phyloP scores from a whole-genome alignment of 2,329 filamentous ascomycete genomes.

The Verticillium nonalfalfae region DNA sequence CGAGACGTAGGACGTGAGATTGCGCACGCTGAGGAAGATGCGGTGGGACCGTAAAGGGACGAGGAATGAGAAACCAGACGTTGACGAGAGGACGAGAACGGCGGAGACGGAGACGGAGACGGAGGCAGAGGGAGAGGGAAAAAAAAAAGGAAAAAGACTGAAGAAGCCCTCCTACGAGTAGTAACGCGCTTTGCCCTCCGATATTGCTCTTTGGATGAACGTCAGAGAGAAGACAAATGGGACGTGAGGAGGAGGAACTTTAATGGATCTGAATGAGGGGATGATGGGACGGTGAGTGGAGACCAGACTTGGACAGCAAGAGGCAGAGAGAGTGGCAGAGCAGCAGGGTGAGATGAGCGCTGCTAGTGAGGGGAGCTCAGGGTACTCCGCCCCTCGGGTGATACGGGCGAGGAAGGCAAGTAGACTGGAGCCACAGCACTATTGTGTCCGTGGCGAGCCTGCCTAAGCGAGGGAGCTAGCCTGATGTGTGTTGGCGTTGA shows the following conservation, averaged over 20 bases:
- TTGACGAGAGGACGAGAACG: no score
- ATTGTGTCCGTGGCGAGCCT: background rate
- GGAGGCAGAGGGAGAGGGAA: conserved; percentile 8
- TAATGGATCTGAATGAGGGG: background rate
- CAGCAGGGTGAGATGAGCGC: background rate
- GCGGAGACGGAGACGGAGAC: background rate
- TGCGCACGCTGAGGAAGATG: background rate
- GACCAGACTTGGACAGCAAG: background rate
- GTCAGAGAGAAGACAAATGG: background rate
- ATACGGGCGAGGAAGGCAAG: background rate
- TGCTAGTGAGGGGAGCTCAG: background rate
- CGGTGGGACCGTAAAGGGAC: conserved; percentile 1
- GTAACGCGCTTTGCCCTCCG: background rate
- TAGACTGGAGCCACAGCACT: background rate
- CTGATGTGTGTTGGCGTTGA: background rate
- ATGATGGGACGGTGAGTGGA: background rate
- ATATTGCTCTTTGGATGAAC: background rate
- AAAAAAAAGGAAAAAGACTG: conserved; percentile 13
- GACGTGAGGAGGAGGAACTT: background rate
- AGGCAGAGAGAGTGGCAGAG: background rate
- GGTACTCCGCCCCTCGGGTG: background rate
- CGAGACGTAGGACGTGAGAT: background rate
- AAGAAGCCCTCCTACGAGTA: background rate
- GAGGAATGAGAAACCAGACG: conserved; percentile 14
- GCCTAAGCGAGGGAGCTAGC: background rate